Evolutionary conservation across 2,329 filamentous ascomycete genomes (phyloP).

Genomic region (Trichocomaceae sp.): DNA sequence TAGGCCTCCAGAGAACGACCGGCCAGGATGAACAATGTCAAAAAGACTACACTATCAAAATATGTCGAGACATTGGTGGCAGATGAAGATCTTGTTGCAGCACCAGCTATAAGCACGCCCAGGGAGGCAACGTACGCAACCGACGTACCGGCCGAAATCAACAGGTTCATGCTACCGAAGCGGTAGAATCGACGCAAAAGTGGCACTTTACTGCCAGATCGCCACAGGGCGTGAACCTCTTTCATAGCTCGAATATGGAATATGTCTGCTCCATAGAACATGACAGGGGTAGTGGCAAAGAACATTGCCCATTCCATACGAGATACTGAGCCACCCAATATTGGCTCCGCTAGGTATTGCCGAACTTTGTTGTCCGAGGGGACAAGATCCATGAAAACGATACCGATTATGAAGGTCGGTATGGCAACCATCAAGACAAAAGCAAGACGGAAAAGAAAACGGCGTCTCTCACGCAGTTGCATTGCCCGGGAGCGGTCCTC

Average conservation of each 20-base stretch:
- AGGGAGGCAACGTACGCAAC: slow-evolving; percentile 83
- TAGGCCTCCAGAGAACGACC: slow-evolving; percentile 63
- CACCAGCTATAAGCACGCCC: slow-evolving; percentile 63
- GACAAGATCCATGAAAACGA: slow-evolving; percentile 84
- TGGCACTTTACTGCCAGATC: slow-evolving; percentile 64
- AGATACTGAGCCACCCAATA: slow-evolving; percentile 63
- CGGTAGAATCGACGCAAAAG: slow-evolving; percentile 71
- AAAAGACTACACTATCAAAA: slow-evolving; percentile 87
- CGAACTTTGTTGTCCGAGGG: slow-evolving; percentile 52
- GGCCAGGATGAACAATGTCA: slow-evolving; percentile 78
- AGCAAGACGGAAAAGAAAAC: slow-evolving; percentile 63
- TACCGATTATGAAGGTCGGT: slow-evolving; percentile 78
- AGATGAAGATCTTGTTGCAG: slow-evolving; percentile 30
- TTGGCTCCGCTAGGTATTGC: slow-evolving; percentile 62
- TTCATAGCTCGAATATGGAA: slow-evolving; percentile 76
- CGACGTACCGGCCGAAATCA: slow-evolving; percentile 80
- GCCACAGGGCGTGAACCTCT: slow-evolving; percentile 72
- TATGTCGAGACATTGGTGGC: slow-evolving; percentile 58
- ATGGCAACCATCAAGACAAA: slow-evolving; percentile 65
- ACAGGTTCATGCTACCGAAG: slow-evolving; percentile 96
- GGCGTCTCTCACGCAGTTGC: slow-evolving; percentile 60
- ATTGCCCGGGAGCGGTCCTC: slow-evolving; percentile 74
- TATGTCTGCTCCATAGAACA: slow-evolving; percentile 76
- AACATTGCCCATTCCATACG: slow-evolving; percentile 74
- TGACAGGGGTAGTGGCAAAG: slow-evolving; percentile 75